Evolutionary conservation across 768 basidiomycete species (phyloP).

Genomic region (Mycena galericulata): DNA sequence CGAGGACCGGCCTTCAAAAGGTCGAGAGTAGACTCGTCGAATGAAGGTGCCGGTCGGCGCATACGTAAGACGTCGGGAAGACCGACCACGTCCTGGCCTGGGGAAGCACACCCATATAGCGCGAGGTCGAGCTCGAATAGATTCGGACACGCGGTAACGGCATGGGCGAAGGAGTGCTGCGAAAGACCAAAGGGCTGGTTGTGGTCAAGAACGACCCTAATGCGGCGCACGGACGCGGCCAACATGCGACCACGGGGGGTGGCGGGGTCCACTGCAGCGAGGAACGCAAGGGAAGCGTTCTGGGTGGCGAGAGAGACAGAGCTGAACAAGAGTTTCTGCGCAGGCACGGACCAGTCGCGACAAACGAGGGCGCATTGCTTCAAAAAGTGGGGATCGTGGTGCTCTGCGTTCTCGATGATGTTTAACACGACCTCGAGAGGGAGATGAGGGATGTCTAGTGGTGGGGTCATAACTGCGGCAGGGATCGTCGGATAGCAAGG

Average conservation of each 20-base stretch:
- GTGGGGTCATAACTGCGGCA: neutral
- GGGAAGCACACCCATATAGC: conserved; percentile 68
- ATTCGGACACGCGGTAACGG: conserved; percentile 70
- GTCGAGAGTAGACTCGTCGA: conserved; percentile 63
- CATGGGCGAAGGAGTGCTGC: conserved; percentile 67
- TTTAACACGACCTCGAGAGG: conserved; percentile 74
- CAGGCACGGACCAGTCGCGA: conserved; percentile 71
- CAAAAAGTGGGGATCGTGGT: conserved; percentile 56
- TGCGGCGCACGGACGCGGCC: conserved; percentile 62
- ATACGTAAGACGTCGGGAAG: conserved; percentile 59
- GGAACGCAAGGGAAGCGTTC: conserved; percentile 66
- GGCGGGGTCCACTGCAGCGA: conserved; percentile 59
- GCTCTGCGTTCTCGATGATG: conserved; percentile 69
- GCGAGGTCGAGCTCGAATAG: conserved; percentile 67
- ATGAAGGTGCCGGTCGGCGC: conserved; percentile 64
- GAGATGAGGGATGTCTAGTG: conserved; percentile 44
- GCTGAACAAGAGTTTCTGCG: conserved; percentile 75
- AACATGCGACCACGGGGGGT: conserved; percentile 63
- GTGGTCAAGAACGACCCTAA: conserved; percentile 72
- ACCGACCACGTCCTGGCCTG: conserved; percentile 64
- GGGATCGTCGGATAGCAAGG: neutral
- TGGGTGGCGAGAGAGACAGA: conserved; percentile 66
- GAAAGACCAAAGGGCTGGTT: conserved; percentile 73
- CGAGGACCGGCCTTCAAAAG: conserved; percentile 66
- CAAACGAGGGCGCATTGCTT: conserved; percentile 71